Evolutionary conservation across 2,329 filamentous ascomycete genomes (phyloP), one percentile per base, ranked within the genome.

Genomic region (Colletotrichum gloeosporioides): DNA sequence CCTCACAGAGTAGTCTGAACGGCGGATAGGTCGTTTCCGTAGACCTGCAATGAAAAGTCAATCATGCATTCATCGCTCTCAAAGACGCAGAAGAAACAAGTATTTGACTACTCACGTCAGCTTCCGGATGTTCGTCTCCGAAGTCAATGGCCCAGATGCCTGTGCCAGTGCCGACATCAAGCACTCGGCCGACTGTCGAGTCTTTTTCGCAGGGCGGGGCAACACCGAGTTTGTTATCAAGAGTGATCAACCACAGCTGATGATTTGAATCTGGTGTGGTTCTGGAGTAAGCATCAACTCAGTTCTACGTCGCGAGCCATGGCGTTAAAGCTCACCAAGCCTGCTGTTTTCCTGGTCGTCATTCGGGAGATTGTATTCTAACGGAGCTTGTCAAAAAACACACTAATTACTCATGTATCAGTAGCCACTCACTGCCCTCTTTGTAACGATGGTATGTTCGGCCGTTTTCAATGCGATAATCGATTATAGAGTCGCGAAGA

Each of bases 21-120:
- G 1, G 83, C 82, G 4, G 80, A 81, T 4, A 85, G 69, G 74
- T 85, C 83, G 36, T 82, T 79, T 3, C 82, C 82, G 10, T 79
- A 66, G 10, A 80, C 79, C 73, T 78, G 34, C 34, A 15, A 36
- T 36, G 34, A 15, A 16, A 36, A 34, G 32, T 34, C 7, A 34
- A 3, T 34, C 13, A 2, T 31, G 29, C 3, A 31, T 31, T 8
- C 29, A 31, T 31, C n/a, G 27, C 4, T 29, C 27, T 29, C 27
- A 29, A 29, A 29, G 27, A 29, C 27, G 27, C 27, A 29, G 4
- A 6, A 29, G n/a, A 29, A 29, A 29, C 6, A 8, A 31, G 29
- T 31, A 2, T 9, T 31, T 8, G 8, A 31, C 2, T 31, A 31
- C 32, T 13, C 3, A 39, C 36, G 4, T 44, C 36, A 1, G 36